phyloP scores from a whole-genome alignment of 1,139 yeast species.

The Geotrichum fermentans region DNA sequence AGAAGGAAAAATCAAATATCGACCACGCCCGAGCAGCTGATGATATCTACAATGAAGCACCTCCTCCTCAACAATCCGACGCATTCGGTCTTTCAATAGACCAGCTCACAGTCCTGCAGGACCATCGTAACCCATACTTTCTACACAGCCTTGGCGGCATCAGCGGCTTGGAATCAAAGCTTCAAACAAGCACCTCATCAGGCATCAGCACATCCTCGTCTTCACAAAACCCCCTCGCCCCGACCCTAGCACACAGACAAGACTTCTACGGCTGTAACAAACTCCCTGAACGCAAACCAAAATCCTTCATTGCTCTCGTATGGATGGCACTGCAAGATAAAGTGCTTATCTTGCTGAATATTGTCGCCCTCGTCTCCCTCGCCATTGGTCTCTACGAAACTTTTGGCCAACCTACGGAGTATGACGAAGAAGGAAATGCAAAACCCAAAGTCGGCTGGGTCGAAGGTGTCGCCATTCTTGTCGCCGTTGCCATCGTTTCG shows the following conservation, averaged over 20 bases:
- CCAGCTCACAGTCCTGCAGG: slow-evolving; percentile 38
- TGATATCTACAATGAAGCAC: not conserved
- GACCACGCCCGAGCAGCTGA: slow-evolving; percentile 1
- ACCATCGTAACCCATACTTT: slow-evolving; percentile 40
- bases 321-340: slow-evolving; percentile 87
- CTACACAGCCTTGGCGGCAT: slow-evolving; percentile 34
- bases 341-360: slow-evolving; percentile 73
- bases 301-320: slow-evolving; percentile 63
- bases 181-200: slow-evolving; percentile 1
- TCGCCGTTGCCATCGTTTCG: slow-evolving; percentile 86
- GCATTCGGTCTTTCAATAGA: slow-evolving; percentile 25
- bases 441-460: slow-evolving; percentile 92
- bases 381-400: slow-evolving; percentile 91
- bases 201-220: slow-evolving; percentile 4
- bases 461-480: slow-evolving; percentile 95
- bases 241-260: slow-evolving; percentile 30
- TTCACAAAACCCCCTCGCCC: not conserved
- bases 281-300: slow-evolving; percentile 64
- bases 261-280: slow-evolving; percentile 57
- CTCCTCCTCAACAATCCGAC: not conserved
- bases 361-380: slow-evolving; percentile 84
- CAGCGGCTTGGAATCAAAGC: slow-evolving; percentile 13
- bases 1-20: not conserved
- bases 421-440: slow-evolving; percentile 69
- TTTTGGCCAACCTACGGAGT: slow-evolving; percentile 73